Evolutionary conservation across 805 yeast genomes (phyloP).

Genomic region (Wickerhamiella azyma): DNA sequence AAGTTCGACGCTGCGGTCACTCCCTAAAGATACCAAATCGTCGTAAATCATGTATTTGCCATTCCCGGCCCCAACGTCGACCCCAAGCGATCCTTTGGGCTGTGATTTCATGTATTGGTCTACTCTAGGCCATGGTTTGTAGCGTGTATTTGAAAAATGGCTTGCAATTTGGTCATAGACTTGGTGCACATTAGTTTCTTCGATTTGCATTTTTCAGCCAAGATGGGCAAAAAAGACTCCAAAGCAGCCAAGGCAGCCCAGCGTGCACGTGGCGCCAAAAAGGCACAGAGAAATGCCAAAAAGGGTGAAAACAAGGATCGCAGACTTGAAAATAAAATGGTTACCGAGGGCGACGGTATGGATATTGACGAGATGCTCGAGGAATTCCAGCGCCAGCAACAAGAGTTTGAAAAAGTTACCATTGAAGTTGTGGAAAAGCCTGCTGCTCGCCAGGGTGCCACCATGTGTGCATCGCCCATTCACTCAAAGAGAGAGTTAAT

Average conservation of each 20-base stretch:
- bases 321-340: conserved; percentile 50
- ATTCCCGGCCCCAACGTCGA: conserved; percentile 95
- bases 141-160: conserved; percentile 87
- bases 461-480: conserved; percentile 60
- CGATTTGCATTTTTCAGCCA: conserved; percentile 30
- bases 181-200: conserved; percentile 70
- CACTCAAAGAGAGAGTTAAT: conserved; percentile 67
- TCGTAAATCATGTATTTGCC: conserved; percentile 77
- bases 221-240: conserved; percentile 72
- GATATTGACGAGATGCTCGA: conserved; percentile 76
- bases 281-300: conserved; percentile 57
- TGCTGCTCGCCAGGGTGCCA: conserved; percentile 52
- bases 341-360: conserved; percentile 59
- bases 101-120: conserved; percentile 46
- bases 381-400: conserved; percentile 69
- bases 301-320: conserved; percentile 67
- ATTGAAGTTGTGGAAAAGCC: conserved; percentile 50
- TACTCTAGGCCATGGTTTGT: conserved; percentile 97
- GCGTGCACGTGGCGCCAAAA: conserved; percentile 75
- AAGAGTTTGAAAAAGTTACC: conserved; percentile 55
- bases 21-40: conserved; percentile 56
- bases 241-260: conserved; percentile 84
- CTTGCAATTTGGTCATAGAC: conserved; percentile 86
- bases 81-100: conserved; percentile 49
- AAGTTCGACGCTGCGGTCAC: conserved; percentile 29